These are phyloP conservation scores for Trichophyton schoenleinii DNA, from an alignment of 2,329 filamentous ascomycete genomes.

Conservation along the genomic window DNA sequence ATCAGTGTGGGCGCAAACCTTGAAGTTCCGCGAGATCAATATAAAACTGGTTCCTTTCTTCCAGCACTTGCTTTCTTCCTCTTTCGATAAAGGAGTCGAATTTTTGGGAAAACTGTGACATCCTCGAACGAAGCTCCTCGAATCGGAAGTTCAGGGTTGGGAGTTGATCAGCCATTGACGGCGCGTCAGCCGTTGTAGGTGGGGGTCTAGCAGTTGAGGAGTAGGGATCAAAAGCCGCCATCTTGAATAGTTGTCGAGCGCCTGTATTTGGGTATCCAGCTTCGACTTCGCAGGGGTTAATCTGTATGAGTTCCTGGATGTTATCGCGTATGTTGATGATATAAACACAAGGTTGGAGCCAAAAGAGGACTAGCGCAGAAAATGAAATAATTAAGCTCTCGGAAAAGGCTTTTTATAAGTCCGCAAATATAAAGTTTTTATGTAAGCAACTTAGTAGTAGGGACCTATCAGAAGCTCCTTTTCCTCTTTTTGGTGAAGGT, in stretches of 20 bases:
- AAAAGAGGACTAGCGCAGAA: background rate
- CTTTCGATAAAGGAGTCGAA: conserved; percentile 94
- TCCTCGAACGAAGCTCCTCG: conserved; percentile 85
- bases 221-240: conserved; percentile 35
- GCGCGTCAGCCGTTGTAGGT: conserved; percentile 39
- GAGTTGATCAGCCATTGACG: conserved; percentile 54
- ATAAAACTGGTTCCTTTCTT: conserved; percentile 88
- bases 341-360: background rate
- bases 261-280: background rate
- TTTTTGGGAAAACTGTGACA: conserved; percentile 78
- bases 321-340: background rate
- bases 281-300: too few relatives aligned
- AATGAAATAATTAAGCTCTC: background rate
- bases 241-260: background rate
- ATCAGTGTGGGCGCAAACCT: conserved; percentile 43
- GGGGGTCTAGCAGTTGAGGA: conserved; percentile 40
- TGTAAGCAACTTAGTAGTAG: too few relatives aligned
- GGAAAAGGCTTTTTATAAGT: background rate
- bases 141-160: conserved; percentile 92
- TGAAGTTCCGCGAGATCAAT: conserved; percentile 81
- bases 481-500: background rate
- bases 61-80: conserved; percentile 74
- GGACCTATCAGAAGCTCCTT: too few relatives aligned
- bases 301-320: background rate
- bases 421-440: background rate